phyloP scores from a whole-genome alignment of 768 basidiomycete genomes.

The Termitomyces sp. region DNA sequence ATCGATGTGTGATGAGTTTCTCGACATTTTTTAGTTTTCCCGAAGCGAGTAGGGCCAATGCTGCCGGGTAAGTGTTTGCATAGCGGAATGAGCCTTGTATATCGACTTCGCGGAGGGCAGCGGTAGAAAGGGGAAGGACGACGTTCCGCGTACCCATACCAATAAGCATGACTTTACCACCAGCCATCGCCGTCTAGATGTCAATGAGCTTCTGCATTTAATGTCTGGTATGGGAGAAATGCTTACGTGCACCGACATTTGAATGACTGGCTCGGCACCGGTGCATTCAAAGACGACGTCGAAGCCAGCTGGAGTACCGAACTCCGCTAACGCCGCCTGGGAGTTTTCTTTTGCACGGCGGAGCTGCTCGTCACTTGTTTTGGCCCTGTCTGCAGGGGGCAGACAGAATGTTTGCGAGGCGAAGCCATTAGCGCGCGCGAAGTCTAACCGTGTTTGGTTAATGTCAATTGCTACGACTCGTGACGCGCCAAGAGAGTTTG shows the following conservation, averaged over 20 bases:
- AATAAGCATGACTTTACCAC: conserved; percentile 88
- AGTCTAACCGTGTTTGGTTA: conserved; percentile 74
- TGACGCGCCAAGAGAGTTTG: conserved; percentile 63
- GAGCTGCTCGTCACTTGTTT: conserved; percentile 51
- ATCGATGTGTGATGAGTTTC: conserved; percentile 77
- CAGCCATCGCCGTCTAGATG: conserved; percentile 67
- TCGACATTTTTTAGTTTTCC: conserved; percentile 60
- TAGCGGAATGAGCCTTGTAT: conserved; percentile 90
- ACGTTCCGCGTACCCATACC: conserved; percentile 92
- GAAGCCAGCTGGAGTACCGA: conserved; percentile 70
- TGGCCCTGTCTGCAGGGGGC: conserved; percentile 40
- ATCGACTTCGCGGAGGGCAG: conserved; percentile 87
- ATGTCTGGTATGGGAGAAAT: background rate
- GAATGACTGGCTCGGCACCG: conserved; percentile 87
- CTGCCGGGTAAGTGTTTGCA: conserved; percentile 86
- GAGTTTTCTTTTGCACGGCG: conserved; percentile 56
- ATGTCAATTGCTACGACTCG: conserved; percentile 80
- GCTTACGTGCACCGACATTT: conserved; percentile 86
- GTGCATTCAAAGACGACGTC: conserved; percentile 95
- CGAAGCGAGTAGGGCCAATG: conserved; percentile 66
- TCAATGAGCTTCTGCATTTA: conserved; percentile 9
- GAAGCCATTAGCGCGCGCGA: conserved; percentile 72
- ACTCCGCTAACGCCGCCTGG: conserved; percentile 43
- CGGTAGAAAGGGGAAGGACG: conserved; percentile 75
- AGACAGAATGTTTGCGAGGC: conserved; percentile 68